Evolutionary conservation across 768 basidiomycete genomes (phyloP), one percentile per base, ranked within the genome.

Genomic region (Amanita molliuscula): DNA sequence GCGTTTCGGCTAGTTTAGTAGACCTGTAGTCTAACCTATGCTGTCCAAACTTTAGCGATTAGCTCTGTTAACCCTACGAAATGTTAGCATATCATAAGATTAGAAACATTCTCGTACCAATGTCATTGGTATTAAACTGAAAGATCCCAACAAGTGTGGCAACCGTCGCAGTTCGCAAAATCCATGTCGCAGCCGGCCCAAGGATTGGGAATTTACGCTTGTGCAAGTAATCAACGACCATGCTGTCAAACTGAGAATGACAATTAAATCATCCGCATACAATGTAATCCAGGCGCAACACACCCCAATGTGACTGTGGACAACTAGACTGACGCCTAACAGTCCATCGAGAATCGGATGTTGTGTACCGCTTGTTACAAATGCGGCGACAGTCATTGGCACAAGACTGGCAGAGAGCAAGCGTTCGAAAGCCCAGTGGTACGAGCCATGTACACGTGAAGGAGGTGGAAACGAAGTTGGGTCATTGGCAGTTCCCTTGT

Each of bases 41-140:
- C 91, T 50, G 75, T 72, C 93, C 93, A 97, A 37, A 81, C 76
- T 63, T 80, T 83, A 48, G 80, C 72, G 59, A 93, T 81, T 50
- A 94, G 70, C 67, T 96, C 91, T 6, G 88, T 89, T 47, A 94
- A 66, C 58, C 92, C 92, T 93, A 37, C 3, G 21, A 31, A 15
- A 42, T 45, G 33, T 5, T 11, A 48, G 47, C 8, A 34, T 6
- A 28, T 16, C 26, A 26, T 36, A 35, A 51, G 53, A 8, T 34
- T 47, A 33, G n/a, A 6, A 8, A 38, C 16, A 28, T 29, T 6
- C 74, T 40, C 88, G 56, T 58, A 96, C 96, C 94, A 55, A 99
- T 82, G 63, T 98, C 95, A 62, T 95, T 92, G 37, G 96, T 97
- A 72, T 98, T 97, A 74, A 98, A 97, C 66, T 96, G 87, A 71